Percentiles rank a stretch among this genome's conserved stretches.
Evolutionary conservation across 2,329 filamentous ascomycete species (phyloP).

Genomic region (Neonectria sp.): DNA sequence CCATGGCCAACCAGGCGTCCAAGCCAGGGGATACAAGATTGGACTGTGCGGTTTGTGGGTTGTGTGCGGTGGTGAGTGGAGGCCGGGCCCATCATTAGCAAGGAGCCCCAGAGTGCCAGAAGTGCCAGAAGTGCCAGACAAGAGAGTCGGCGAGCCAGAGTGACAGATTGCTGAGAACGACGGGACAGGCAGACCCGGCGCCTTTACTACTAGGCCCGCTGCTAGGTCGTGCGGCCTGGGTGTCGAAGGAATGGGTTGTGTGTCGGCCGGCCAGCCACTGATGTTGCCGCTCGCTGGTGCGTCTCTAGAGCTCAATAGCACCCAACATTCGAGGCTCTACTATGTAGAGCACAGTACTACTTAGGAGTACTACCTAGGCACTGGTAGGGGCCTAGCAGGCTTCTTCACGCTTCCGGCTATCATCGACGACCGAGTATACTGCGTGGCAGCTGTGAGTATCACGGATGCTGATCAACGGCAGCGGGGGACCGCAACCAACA

Average conservation of each 20-base stretch:
- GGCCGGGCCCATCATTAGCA: not conserved
- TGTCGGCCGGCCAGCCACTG: not conserved
- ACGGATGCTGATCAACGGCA: not conserved
- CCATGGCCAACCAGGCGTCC: conserved; percentile 8
- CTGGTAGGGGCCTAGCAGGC: not conserved
- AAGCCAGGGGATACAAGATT: conserved; percentile 17
- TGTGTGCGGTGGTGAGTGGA: not conserved
- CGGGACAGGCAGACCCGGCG: no score
- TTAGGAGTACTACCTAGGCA: not conserved
- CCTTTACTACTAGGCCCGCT: not conserved
- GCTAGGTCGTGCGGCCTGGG: not conserved
- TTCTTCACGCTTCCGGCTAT: not conserved
- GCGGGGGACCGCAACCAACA: not conserved
- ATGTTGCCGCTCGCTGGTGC: not conserved
- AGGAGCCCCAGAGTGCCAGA: not conserved
- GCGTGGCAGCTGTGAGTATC: not conserved
- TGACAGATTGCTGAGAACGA: no score
- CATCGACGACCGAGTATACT: not conserved
- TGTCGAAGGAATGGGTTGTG: conserved; percentile 22
- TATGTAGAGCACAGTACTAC: not conserved
- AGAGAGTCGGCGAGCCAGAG: not conserved
- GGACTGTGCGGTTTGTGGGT: conserved; percentile 4
- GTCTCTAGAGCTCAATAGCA: conserved; percentile 1
- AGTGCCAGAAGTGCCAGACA: not conserved
- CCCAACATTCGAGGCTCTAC: not conserved